Percentiles rank a stretch among this genome's conserved stretches.
Evolutionary conservation across 208 protist species (phyloP).

Genomic region (Jaenimonas drosophilae): DNA sequence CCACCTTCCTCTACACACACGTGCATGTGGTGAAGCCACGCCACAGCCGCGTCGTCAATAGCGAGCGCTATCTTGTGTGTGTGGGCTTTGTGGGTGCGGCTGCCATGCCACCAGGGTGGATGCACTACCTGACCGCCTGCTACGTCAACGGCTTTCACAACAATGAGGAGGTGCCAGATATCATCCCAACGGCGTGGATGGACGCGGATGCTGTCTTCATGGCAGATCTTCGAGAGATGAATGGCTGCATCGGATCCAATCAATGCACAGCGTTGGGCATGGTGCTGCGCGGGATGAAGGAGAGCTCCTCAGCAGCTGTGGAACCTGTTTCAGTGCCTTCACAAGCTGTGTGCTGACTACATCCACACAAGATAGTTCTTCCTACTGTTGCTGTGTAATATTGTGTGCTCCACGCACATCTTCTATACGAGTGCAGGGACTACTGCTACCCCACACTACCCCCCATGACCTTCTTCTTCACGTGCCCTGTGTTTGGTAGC

Average conservation of each 20-base stretch:
- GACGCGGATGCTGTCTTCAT: slow-evolving; percentile 38
- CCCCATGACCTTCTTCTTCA: too few species aligned
- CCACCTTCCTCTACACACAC: slow-evolving; percentile 69
- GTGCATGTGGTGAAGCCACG: slow-evolving; percentile 87
- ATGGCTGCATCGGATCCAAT: slow-evolving; percentile 33
- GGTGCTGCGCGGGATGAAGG: slow-evolving; percentile 28
- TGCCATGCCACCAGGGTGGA: slow-evolving; percentile 32
- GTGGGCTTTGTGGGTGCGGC: slow-evolving; percentile 28
- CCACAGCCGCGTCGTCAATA: slow-evolving; percentile 87
- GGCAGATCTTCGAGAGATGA: slow-evolving; percentile 35
- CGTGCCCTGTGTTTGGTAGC: too few species aligned
- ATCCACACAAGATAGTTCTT: too few species aligned
- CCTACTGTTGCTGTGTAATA: too few species aligned
- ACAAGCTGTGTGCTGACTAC: too few species aligned
- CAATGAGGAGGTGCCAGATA: slow-evolving; percentile 36
- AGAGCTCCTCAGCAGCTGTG: not conserved
- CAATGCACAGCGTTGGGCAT: slow-evolving; percentile 46
- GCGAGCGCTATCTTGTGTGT: slow-evolving; percentile 84
- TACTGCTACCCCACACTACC: too few species aligned
- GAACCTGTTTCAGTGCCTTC: too few species aligned
- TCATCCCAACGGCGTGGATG: slow-evolving; percentile 47
- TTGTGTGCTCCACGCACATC: too few species aligned
- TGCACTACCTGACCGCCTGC: slow-evolving; percentile 36
- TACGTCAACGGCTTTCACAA: slow-evolving; percentile 55
- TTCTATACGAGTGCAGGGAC: too few species aligned